Evolutionary conservation across 1,284 basidiomycete species (phyloP), one percentile per base, ranked within the genome.

Genomic region (Amylostereum chailletii): DNA sequence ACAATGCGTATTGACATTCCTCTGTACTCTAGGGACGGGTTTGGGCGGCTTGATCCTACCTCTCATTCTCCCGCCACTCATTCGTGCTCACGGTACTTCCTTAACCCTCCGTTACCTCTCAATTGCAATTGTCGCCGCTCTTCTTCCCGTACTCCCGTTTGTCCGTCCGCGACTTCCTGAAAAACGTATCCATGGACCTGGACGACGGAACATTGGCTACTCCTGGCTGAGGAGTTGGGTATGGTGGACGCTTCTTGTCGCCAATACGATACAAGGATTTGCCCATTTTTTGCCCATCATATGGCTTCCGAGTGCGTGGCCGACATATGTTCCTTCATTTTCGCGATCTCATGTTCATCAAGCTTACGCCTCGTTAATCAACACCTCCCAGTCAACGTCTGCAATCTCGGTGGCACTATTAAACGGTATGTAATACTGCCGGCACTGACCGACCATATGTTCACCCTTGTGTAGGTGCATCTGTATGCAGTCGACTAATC

Each of bases 1-100:
- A 27, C 9, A 6, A 19, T 33, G 19, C 3, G 7, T 37, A 43
- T 30, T 30, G 42, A 10, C 5, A 43, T 41, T 11, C 29, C 38
- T 48, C 11, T 19, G 11, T 46, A 19, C 26, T 34, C 11, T 43
- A 65, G 59, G 63, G 1, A 60, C 65, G 19, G 58, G 58, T 3
- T 51, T 55, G 8, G 65, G 62, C 6, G 65, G 65, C 8, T 54
- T 66, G 1, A 10, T 65, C 5, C 53, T 65, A 10, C 66, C 58
- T 7, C 54, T 61, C 38, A 51, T 59, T 36, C 48, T 60, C 7
- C 60, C 59, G 1, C 45, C 52, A 5, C 48, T 60, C 8, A 51
- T 61, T 41, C 41, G 47, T 30, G 46, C 41, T 4, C 54, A 51
- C 40, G 58, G 60, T 3, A 46, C 55, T n/a, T 33, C 44, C n/a